phyloP scores from a whole-genome alignment of 495 filamentous ascomycete genomes.

The Tuber umbilicatum region DNA sequence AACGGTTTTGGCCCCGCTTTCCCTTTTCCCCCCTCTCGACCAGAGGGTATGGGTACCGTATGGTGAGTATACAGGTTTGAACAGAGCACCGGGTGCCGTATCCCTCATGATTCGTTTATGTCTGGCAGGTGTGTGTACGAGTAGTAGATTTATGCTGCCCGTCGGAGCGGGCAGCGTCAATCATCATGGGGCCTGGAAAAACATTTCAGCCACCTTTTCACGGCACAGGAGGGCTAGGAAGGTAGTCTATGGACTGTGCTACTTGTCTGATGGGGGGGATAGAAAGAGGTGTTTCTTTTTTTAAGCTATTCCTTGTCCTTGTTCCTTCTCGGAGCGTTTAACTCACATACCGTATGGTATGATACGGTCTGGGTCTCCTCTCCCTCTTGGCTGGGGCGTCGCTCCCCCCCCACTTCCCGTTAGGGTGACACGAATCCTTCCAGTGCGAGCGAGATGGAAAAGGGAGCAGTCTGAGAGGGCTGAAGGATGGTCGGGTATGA shows the following conservation, averaged over 20 bases:
- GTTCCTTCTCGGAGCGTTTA: background rate
- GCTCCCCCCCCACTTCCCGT: background rate
- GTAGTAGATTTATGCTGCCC: background rate
- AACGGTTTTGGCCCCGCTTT: background rate
- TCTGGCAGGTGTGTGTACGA: background rate
- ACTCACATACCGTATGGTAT: background rate
- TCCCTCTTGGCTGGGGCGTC: background rate
- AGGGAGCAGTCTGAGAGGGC: too few species aligned
- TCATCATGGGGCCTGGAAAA: conserved; percentile 5
- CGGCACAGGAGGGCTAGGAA: background rate
- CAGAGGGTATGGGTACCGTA: background rate
- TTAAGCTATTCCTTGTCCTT: background rate
- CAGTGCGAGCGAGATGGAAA: background rate
- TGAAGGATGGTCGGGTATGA: background rate
- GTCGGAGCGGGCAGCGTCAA: background rate
- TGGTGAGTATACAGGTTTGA: background rate
- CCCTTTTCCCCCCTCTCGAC: background rate
- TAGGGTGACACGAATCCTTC: background rate
- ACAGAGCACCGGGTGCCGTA: background rate
- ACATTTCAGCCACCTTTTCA: conserved; percentile 1
- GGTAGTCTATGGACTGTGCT: background rate
- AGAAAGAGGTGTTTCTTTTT: background rate
- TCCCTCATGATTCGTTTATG: background rate
- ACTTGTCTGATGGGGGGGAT: background rate
- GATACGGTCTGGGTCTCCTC: background rate